A percentile compares a stretch with the other conserved stretches of the same genome.
These are phyloP conservation scores for Tricholoma furcatifolium DNA, from an alignment of 768 basidiomycete genomes.

Conservation along the genomic window DNA sequence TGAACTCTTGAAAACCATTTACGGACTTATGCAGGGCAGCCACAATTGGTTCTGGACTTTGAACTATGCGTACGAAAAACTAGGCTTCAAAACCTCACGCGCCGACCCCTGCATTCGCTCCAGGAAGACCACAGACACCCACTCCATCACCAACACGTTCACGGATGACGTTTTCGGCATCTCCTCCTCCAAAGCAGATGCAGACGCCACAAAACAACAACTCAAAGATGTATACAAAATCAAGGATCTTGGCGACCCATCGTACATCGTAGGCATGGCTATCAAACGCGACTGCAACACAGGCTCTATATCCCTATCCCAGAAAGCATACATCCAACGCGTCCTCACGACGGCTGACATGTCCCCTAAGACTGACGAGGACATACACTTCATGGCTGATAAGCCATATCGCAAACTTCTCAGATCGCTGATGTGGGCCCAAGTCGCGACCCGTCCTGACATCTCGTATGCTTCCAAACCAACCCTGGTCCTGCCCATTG, in stretches of 20 bases:
- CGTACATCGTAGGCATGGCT: neutral
- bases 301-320: neutral
- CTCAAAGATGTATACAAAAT: neutral
- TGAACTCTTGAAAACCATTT: constrained; percentile 22
- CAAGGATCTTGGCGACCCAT: neutral
- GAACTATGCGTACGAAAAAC: neutral
- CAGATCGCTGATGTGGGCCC: too few relatives aligned
- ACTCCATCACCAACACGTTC: constrained; percentile 18
- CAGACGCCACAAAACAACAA: neutral
- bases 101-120: constrained; percentile 20
- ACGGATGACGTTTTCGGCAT: too few relatives aligned
- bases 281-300: neutral
- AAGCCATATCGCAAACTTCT: neutral
- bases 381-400: neutral
- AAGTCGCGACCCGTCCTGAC: neutral
- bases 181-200: constrained; percentile 15
- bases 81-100: too few relatives aligned
- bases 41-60: constrained; percentile 19
- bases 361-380: neutral
- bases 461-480: neutral
- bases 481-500: neutral
- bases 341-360: neutral
- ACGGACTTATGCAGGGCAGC: constrained; percentile 21
- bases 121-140: neutral
- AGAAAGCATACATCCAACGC: too few relatives aligned